Percentiles rank a stretch among this genome's conserved stretches.
These are phyloP conservation scores for Thalia dealbata DNA, from an alignment of 176 grass and related monocot genomes.

Conservation along the genomic window DNA sequence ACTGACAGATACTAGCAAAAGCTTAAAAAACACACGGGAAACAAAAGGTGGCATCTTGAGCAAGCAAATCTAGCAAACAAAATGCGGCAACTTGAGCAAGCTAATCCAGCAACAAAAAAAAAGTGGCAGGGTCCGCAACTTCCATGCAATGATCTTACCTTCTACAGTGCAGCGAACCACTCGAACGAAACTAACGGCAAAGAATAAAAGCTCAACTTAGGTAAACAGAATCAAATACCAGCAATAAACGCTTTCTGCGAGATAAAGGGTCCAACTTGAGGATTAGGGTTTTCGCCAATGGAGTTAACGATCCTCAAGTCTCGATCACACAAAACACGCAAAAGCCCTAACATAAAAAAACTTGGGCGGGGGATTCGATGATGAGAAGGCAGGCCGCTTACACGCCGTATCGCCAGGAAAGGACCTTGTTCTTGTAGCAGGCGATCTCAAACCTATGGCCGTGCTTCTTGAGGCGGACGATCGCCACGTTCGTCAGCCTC, in stretches of 20 bases:
- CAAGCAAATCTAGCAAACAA: background rate
- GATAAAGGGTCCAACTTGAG: no score
- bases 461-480: constrained; percentile 70
- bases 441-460: constrained; percentile 76
- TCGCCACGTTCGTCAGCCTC: constrained; percentile 71
- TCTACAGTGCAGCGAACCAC: background rate
- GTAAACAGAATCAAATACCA: no score
- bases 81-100: background rate
- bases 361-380: background rate
- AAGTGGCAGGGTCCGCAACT: no score
- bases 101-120: background rate
- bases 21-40: background rate
- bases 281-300: no score
- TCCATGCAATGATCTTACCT: background rate
- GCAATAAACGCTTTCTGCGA: no score
- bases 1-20: background rate
- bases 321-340: no score
- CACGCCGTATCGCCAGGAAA: constrained; percentile 66
- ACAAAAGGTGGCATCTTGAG: background rate
- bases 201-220: background rate
- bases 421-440: constrained; percentile 89
- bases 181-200: background rate
- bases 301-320: no score
- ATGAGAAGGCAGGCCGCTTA: constrained; percentile 10
- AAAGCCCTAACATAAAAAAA: no score